phyloP scores from a whole-genome alignment of 306 rosid genomes.

The Begonia masoniana region DNA sequence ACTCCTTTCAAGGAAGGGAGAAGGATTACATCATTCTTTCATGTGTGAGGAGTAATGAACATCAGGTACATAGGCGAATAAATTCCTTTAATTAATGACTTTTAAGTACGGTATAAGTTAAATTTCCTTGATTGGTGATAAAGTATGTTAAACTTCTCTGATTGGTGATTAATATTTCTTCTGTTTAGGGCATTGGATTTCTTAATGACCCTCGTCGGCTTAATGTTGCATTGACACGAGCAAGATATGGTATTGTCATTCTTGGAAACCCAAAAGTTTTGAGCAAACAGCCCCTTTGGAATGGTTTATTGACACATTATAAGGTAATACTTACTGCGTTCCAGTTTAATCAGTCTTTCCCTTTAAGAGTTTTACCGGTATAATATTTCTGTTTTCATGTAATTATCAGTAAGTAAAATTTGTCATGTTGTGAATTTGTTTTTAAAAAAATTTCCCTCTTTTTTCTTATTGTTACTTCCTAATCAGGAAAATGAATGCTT shows the following conservation, averaged over 20 bases:
- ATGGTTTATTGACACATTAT: conserved; percentile 88
- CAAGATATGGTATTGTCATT: conserved; percentile 97
- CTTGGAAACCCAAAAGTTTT: conserved; percentile 97
- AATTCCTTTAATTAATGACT: no score
- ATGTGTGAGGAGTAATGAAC: conserved; percentile 97
- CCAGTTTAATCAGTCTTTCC: no score
- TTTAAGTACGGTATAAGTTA: no score
- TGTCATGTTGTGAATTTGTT: no score
- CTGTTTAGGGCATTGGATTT: conserved; percentile 87
- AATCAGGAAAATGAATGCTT: conserved; percentile 91
- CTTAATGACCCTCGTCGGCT: conserved; percentile 96
- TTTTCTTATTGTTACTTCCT: not conserved
- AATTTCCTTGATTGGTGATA: no score
- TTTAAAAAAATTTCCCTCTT: no score
- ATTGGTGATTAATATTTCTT: no score
- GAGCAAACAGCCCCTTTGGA: conserved; percentile 98
- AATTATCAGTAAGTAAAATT: no score
- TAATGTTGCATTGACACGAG: conserved; percentile 94
- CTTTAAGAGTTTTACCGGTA: no score
- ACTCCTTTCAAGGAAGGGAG: conserved; percentile 99
- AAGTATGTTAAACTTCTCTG: no score
- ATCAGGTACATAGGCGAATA: conserved; percentile 55
- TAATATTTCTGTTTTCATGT: no score
- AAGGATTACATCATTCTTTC: conserved; percentile 94
- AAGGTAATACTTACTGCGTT: conserved; percentile 36